A percentile compares a stretch with the other conserved stretches of the same genome.
These are phyloP conservation scores for Diplodia corticola DNA, from an alignment of 2,329 filamentous ascomycete species.

Conservation along the genomic window DNA sequence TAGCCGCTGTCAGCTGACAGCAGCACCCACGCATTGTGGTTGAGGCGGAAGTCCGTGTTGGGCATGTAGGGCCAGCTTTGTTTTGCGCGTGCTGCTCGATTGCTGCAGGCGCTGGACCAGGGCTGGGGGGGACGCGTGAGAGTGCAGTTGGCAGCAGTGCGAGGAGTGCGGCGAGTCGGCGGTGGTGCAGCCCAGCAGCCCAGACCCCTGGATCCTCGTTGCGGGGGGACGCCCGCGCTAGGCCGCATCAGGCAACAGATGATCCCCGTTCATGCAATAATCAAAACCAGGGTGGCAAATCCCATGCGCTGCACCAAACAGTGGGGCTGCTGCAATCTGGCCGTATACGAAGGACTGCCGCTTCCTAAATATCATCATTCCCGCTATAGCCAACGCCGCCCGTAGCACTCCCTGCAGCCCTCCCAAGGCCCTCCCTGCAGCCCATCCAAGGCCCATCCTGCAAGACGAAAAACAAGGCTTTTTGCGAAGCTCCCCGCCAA, in stretches of 20 bases:
- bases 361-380: not conserved
- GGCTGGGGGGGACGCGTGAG: not conserved
- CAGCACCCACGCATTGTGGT: slow-evolving; percentile 16
- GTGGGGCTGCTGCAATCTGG: not conserved
- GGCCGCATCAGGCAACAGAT: not conserved
- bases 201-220: slow-evolving; percentile 7
- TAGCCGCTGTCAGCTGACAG: slow-evolving; percentile 14
- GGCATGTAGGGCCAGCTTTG: no score
- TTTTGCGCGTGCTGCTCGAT: not conserved
- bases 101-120: not conserved
- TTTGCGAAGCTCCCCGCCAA: not conserved
- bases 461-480: not conserved
- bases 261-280: not conserved
- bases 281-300: not conserved
- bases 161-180: not conserved
- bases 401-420: not conserved
- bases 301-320: not conserved
- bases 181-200: not conserved
- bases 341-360: not conserved
- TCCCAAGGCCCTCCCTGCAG: no score
- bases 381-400: not conserved
- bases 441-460: no score
- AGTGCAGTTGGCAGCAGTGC: not conserved
- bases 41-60: slow-evolving; percentile 6
- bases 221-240: not conserved